Evolutionary conservation across 495 filamentous ascomycete genomes (phyloP).

Genomic region (Pseudomonodictys pantanalensis): DNA sequence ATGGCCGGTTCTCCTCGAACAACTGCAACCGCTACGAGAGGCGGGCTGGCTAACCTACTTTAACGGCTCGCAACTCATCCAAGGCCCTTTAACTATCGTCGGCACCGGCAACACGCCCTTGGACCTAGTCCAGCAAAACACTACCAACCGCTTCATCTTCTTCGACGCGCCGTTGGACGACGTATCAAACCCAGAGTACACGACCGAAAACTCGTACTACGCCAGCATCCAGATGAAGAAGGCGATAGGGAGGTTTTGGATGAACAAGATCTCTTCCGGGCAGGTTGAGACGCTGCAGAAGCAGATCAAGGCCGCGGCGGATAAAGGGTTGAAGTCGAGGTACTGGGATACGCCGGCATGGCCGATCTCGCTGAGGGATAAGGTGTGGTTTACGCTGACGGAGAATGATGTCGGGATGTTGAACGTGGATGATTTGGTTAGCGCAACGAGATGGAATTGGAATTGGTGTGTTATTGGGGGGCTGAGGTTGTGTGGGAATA

Average conservation of each 20-base stretch:
- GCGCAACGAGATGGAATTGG: slow-evolving; percentile 32
- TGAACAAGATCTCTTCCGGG: neutral
- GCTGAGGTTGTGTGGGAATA: slow-evolving; percentile 18
- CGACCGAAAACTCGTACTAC: slow-evolving; percentile 26
- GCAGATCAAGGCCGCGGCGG: slow-evolving; percentile 21
- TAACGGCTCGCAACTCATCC: slow-evolving; percentile 41
- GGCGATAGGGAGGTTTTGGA: no score
- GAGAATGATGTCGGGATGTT: slow-evolving; percentile 25
- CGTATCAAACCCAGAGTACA: slow-evolving; percentile 14
- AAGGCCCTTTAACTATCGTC: slow-evolving; percentile 47
- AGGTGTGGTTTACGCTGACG: slow-evolving; percentile 19
- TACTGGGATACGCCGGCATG: slow-evolving; percentile 29
- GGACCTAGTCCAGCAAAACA: slow-evolving; percentile 17
- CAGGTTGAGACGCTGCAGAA: slow-evolving; percentile 21
- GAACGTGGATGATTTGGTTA: slow-evolving; percentile 28
- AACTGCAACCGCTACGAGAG: slow-evolving; percentile 45
- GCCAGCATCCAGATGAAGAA: slow-evolving; percentile 19
- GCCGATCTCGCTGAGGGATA: slow-evolving; percentile 28
- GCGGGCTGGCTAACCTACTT: slow-evolving; percentile 45
- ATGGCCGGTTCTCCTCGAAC: slow-evolving; percentile 43
- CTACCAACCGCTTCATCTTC: slow-evolving; percentile 24
- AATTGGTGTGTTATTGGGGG: slow-evolving; percentile 27
- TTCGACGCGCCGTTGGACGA: slow-evolving; percentile 24
- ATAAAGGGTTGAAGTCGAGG: slow-evolving; percentile 22
- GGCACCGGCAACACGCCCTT: slow-evolving; percentile 48